Conservation (phyloP, 2,329 filamentous ascomycete genomes). For the Pseudopyrenochaeta lycopersici region DNA sequence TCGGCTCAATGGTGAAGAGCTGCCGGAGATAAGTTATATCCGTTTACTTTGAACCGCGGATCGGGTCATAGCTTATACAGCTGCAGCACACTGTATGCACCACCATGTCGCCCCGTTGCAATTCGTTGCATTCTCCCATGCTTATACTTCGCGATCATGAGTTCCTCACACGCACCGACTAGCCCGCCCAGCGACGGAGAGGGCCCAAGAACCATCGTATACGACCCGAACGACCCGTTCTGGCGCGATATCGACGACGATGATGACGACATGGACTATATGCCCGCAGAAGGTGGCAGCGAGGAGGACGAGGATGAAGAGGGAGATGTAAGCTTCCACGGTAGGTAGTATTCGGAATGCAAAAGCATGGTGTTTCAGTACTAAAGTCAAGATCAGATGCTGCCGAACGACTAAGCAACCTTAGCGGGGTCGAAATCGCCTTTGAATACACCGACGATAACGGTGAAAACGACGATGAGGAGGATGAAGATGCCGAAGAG, state of each 20-base stretch:
- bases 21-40: slow-evolving; percentile 13
- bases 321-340: slow-evolving; percentile 47
- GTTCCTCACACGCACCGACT: slow-evolving; percentile 30
- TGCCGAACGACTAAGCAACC: slow-evolving; percentile 52
- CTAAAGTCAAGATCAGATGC: slow-evolving; percentile 42
- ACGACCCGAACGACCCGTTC: slow-evolving; percentile 45
- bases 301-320: slow-evolving; percentile 52
- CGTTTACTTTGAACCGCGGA: too few species aligned
- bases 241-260: slow-evolving; percentile 46
- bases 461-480: slow-evolving; percentile 47
- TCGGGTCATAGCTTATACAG: slow-evolving; percentile 10
- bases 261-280: slow-evolving; percentile 62
- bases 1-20: not conserved
- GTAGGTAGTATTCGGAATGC: slow-evolving; percentile 19
- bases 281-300: slow-evolving; percentile 53
- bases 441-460: slow-evolving; percentile 52
- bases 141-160: slow-evolving; percentile 26
- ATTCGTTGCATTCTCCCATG: slow-evolving; percentile 1
- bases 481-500: slow-evolving; percentile 30
- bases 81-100: slow-evolving; percentile 10
- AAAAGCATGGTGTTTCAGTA: not conserved
- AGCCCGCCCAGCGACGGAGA: slow-evolving; percentile 36
- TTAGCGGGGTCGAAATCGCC: slow-evolving; percentile 53
- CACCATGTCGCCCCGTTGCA: slow-evolving; percentile 14
- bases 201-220: slow-evolving; percentile 35